Conservation (phyloP, 495 filamentous ascomycete species). For the Penicillium arizonense region DNA sequence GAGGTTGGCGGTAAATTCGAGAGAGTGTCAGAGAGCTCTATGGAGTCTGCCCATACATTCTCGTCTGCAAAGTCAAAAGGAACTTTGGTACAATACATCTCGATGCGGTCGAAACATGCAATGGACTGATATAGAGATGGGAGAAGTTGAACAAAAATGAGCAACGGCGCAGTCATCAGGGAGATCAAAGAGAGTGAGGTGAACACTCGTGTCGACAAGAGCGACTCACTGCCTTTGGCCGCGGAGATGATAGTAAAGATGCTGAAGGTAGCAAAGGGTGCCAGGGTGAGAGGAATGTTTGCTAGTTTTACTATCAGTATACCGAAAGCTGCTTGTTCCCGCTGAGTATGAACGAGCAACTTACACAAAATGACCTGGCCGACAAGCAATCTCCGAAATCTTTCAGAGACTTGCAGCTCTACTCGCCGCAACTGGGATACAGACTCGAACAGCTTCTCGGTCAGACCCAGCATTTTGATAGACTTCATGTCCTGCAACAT, state of each 20-base stretch:
- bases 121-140: constrained; percentile 19
- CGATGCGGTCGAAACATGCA: constrained; percentile 31
- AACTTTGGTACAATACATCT: constrained; percentile 18
- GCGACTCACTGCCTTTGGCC: constrained; percentile 29
- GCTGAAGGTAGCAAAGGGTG: constrained; percentile 41
- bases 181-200: constrained; percentile 36
- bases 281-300: constrained; percentile 9
- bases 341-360: not conserved
- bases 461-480: constrained; percentile 43
- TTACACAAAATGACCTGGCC: constrained; percentile 15
- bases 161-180: constrained; percentile 28
- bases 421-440: constrained; percentile 8
- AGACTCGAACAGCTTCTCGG: constrained; percentile 10
- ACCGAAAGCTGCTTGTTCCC: not conserved
- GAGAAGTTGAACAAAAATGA: constrained; percentile 25
- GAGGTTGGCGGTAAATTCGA: not conserved
- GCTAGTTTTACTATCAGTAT: constrained; percentile 1
- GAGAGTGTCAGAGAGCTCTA: not conserved
- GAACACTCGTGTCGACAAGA: constrained; percentile 40
- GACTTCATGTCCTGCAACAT: constrained; percentile 42
- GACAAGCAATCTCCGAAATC: constrained; percentile 14
- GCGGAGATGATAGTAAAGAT: constrained; percentile 43
- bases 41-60: not conserved
- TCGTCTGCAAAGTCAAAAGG: not conserved
- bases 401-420: constrained; percentile 17